Base-by-base conservation (phyloP, 768 basidiomycete genomes). In the Termitomyces sp. region DNA sequence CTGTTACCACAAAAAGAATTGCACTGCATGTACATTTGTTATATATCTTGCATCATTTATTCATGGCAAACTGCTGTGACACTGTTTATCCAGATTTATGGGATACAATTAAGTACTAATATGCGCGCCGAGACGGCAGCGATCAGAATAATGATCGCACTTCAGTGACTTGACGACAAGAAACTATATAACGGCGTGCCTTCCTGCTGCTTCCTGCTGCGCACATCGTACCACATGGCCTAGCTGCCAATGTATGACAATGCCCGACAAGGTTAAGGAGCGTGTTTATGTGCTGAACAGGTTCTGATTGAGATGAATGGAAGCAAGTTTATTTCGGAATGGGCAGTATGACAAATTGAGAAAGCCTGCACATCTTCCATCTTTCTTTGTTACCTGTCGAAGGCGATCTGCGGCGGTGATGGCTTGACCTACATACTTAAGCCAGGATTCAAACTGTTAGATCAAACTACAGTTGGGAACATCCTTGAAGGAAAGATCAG, bases 41-140 rank as follows among this genome's bases (percentile, higher is more conserved):
- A 58, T 61, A 20, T 54, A 50, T 58, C 53, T 58, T 61, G 53
- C 54, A 58, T 55, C 40, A 58, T 24, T 54, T 55, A 58, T 48
- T 47, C 36, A 13, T 50, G 33, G 38, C 20, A 28, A 40, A 38
- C 6, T 18, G 22, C 26, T 26, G 46, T 22, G 12, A 22, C 0
- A 44, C 20, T 18, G 6, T 43, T 43, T 44, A n/a, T 22, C 18
- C 12, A 22, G 1, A 0, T 42, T n/a, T 42, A 20, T 42, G 40
- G 40, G n/a, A 40, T 8, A 8, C 40, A 40, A 40, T 9, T 40
- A 2, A 44, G 4, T n/a, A n/a, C n/a, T n/a, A 44, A 24, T 44
- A 24, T 24, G 2, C 6, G 33, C 20, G 20, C 33, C 7, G 33
- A 35, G 32, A 24, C 22, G 32, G 48, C 48, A 32, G 30, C 30